These are phyloP conservation scores for Sorghum bicolor DNA, from an alignment of 176 grass and related monocot species.

Conservation along the genomic window Sorghum_bicolor_NCBIv3 NC_012879.2:2095501-2096000, in stretches of 20 bases:
- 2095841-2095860: not conserved
- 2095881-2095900: slow-evolving; percentile 21
- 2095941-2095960: slow-evolving; percentile 68
- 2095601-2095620: slow-evolving; percentile 21
- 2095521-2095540: slow-evolving; percentile 36
- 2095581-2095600: slow-evolving; percentile 24
- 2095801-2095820: slow-evolving; percentile 77
- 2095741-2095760: slow-evolving; percentile 18
- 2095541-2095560: slow-evolving; percentile 31
- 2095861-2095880: not conserved
- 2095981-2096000: slow-evolving; percentile 78
- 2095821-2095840: slow-evolving; percentile 67
- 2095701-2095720: slow-evolving; percentile 30
- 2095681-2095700: not conserved
- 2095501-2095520: slow-evolving; percentile 45
- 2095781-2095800: slow-evolving; percentile 53
- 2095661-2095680: not conserved
- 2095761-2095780: slow-evolving; percentile 9
- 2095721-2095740: slow-evolving; percentile 25
- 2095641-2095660: slow-evolving; percentile 5
- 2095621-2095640: slow-evolving; percentile 14
- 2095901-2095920: slow-evolving; percentile 6
- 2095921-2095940: slow-evolving; percentile 51
- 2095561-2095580: not conserved
- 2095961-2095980: slow-evolving; percentile 63